phyloP scores from a whole-genome alignment of 192 early-diverging fungal species.

The Lunasporangiospora selenospora region DNA sequence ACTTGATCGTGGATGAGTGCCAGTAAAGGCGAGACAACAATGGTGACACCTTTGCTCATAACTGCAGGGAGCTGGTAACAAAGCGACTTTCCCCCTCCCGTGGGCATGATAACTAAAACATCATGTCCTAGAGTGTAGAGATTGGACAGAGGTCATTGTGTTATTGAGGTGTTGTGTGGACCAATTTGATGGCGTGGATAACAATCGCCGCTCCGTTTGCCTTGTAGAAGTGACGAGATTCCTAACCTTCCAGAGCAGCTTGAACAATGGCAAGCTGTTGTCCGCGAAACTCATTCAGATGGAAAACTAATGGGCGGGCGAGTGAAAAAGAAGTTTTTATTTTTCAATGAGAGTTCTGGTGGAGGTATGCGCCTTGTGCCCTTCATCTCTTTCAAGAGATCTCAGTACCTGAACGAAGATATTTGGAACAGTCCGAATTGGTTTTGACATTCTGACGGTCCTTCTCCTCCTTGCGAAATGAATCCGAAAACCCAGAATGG shows the following conservation, averaged over 20 bases:
- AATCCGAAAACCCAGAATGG: conserved; percentile 21
- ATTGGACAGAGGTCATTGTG: no score
- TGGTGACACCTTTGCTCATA: conserved; percentile 79
- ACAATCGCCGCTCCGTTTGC: no score
- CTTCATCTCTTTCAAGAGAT: background rate
- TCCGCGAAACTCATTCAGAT: conserved; percentile 28
- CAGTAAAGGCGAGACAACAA: conserved; percentile 93
- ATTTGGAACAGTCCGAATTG: conserved; percentile 4
- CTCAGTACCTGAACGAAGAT: conserved; percentile 22
- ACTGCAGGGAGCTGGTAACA: conserved; percentile 95
- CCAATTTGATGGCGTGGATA: no score
- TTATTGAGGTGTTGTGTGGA: no score
- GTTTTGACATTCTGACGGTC: conserved; percentile 3
- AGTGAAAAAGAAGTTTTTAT: no score
- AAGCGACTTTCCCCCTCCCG: conserved; percentile 94
- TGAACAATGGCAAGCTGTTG: conserved; percentile 18
- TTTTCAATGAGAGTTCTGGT: no score
- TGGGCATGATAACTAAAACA: conserved; percentile 98
- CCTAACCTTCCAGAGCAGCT: conserved; percentile 29
- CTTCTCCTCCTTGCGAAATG: conserved; percentile 11
- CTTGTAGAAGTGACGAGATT: no score
- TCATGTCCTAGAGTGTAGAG: conserved; percentile 73
- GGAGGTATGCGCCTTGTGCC: background rate
- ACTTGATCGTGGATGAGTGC: conserved; percentile 99
- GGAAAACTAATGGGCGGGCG: conserved; percentile 9